Base-by-base conservation (phyloP, 176 grass and related monocot genomes). In the Hsuehochloa calcarea region DNA sequence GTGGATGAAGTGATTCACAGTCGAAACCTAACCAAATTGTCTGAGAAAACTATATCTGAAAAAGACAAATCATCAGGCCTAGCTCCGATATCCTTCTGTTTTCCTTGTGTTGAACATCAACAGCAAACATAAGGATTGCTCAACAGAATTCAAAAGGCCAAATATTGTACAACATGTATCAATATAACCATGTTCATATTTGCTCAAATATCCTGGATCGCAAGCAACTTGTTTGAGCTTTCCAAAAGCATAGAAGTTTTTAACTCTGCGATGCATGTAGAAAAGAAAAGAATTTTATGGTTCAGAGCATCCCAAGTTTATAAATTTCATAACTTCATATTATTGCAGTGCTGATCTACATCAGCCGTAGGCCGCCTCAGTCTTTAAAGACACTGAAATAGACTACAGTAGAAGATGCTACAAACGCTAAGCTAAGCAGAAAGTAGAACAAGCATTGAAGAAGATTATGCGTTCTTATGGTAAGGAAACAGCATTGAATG, bases 21-120 rank as follows among this genome's bases (percentile, higher is more conserved):
- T 82, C 27, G 37, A 78, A 78, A 82, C 79, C 73, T 86, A 90
- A 71, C 84, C 64, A 86, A 90, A 90, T 77, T 69, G 26, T 46
- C 78, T 40, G 17, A 65, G 35, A 38, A 85, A 70, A 70, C 64
- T 27, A 65, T 62, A 23, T 64, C 37, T 79, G 84, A 86, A 80
- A 41, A 22, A 61, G 65, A 71, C 45, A 54, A 85, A 82, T 34
- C 76, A 74, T 84, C 61, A 49, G 45, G 14, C 25, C 46, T 27
- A 5, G 64, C 63, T 65, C 37, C 45, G 35, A 83, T 44, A 80
- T 62, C 77, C 34, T 62, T 74, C 43, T 65, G 29, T 58, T 27
- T 27, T 77, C 26, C 64, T 68, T 26, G 11, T 73, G 39, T 44
- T 85, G 13, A 44, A 76, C 54, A 62, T 19, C 72, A 89, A 68